A percentile compares a stretch with the other conserved stretches of the same genome.
These are phyloP conservation scores for Russula foetens DNA, from an alignment of 768 basidiomycete species.

Conservation along the genomic window DNA sequence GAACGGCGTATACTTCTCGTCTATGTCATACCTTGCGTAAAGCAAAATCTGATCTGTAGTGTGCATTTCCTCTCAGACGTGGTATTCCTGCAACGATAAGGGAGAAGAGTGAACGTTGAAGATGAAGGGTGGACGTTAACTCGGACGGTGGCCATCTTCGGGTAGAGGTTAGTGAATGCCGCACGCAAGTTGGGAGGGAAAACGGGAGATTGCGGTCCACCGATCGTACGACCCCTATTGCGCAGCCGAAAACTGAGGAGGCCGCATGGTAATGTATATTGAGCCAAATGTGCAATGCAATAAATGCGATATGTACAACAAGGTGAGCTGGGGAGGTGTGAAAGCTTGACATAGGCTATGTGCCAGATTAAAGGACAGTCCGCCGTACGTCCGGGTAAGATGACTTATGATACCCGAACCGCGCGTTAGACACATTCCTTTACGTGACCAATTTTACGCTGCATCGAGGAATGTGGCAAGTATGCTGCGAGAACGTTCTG, in stretches of 20 bases:
- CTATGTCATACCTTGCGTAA: too few relatives aligned
- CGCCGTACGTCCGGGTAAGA: background rate
- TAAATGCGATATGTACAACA: background rate
- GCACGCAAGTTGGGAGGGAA: too few relatives aligned
- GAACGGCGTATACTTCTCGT: too few relatives aligned
- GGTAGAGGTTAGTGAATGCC: background rate
- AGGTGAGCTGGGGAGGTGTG: conserved; percentile 1
- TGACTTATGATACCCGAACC: background rate
- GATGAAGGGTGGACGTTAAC: background rate
- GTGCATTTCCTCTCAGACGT: too few relatives aligned
- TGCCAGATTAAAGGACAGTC: background rate
- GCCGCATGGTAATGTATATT: background rate
- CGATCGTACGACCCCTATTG: background rate
- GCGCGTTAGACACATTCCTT: background rate
- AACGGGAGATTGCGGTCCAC: background rate
- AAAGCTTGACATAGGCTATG: background rate
- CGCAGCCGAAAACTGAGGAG: background rate
- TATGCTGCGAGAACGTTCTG: background rate
- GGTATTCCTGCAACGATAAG: too few relatives aligned
- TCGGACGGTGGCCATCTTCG: background rate
- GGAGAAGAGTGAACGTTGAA: too few relatives aligned
- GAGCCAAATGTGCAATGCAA: background rate
- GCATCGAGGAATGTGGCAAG: background rate
- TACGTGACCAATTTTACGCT: background rate
- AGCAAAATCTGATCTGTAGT: too few relatives aligned